Base-by-base conservation (phyloP, 2,329 filamentous ascomycete species). In the Hypoxylon rubiginosum region DNA sequence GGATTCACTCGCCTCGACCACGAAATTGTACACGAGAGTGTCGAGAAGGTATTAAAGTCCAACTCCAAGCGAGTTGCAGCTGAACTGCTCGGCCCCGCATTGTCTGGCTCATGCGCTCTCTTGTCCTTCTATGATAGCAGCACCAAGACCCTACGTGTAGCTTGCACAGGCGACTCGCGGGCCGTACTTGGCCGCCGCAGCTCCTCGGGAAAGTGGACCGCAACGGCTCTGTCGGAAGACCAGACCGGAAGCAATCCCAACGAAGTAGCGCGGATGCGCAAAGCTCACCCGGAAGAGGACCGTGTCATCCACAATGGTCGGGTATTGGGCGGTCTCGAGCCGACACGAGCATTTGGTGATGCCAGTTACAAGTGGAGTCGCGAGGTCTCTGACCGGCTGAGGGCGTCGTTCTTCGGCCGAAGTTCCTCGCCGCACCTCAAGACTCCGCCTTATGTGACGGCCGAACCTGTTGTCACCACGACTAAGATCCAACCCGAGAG, bases 21-120 rank as follows among this genome's bases (percentile, higher is more conserved):
- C 74, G 96, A 98, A 77, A 99, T 99, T 74, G 93, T 97, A 8
- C 89, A 98, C 80, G 92, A 94, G 77, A 97, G 93, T 66, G 95
- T 97, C 36, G 88, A 96, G 72, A 97, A 95, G 79, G 93, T 97
- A 11, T 86, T 97, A 72, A 94, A 97, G 77, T 90, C 91, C 15
- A 92, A 94, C 72, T 96, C 93, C 28, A 97, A 97, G 80, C 87
- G 91, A n/a, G 90, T 93, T 17, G 96, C 95, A 2, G 95, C 96
- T 4, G 94, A 98, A 80, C 85, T 97, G 6, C 88, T 99, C 13
- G 94, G 94, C 9, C 96, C 96, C 8, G 97, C 96, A 6, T 85
- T 98, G 24, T 97, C 96, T 1, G 96, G 96, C n/a, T 98, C 97
- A 1, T 99, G 96, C 77, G 97, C 96, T 43, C 88, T 99, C 5